Conservation (phyloP, 192 early-diverging fungal genomes). For the Gryganskiella cystojenkinii region DNA sequence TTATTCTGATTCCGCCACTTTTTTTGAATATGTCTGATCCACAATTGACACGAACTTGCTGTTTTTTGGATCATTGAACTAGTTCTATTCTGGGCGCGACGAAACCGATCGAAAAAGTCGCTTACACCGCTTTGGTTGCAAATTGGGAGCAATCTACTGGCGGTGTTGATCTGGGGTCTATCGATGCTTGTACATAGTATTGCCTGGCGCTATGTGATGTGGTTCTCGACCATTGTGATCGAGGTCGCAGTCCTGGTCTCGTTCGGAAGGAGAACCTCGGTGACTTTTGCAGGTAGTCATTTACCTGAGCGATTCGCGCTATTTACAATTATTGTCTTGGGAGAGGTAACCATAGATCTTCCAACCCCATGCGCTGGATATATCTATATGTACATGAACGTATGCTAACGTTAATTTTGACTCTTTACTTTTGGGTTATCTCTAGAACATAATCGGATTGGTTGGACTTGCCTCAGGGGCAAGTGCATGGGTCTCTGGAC, state of each 20-base stretch:
- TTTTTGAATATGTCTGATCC: constrained; percentile 9
- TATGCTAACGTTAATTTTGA: too few relatives aligned
- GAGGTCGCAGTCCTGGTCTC: constrained; percentile 54
- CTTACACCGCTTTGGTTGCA: constrained; percentile 47
- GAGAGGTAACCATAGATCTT: too few relatives aligned
- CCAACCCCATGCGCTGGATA: too few relatives aligned
- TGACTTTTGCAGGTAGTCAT: constrained; percentile 63
- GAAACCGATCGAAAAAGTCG: constrained; percentile 45
- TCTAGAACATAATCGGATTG: constrained; percentile 41
- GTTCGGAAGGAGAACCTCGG: constrained; percentile 48
- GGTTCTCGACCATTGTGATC: constrained; percentile 51
- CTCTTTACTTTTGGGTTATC: too few relatives aligned
- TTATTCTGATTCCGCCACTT: too few relatives aligned
- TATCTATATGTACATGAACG: too few relatives aligned
- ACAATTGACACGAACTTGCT: background rate
- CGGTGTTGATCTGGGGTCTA: constrained; percentile 56
- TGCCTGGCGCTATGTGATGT: constrained; percentile 52
- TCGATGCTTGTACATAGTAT: constrained; percentile 48
- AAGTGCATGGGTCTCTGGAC: constrained; percentile 12
- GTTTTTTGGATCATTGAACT: background rate
- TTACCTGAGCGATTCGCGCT: constrained; percentile 60
- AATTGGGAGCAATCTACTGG: constrained; percentile 54
- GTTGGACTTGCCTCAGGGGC: constrained; percentile 31
- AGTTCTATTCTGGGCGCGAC: constrained; percentile 37
- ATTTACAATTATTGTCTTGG: constrained; percentile 59